Base-by-base conservation (phyloP, 73 alveolate species). In the Halteria grandinella region DNA sequence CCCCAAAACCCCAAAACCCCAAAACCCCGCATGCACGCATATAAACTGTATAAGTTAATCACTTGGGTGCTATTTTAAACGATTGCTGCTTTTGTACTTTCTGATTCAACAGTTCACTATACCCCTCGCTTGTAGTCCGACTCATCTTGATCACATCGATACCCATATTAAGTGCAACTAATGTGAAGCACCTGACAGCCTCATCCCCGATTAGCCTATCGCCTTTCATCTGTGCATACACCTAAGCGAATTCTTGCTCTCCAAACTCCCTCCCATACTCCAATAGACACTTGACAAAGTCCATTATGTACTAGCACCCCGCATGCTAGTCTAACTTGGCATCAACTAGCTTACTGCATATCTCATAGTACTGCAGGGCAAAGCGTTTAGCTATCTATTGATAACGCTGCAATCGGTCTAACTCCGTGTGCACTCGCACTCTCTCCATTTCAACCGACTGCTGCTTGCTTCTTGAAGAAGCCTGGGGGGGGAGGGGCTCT, bases 401-500 rank as follows among this genome's bases (percentile, higher is more conserved):
- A 39, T 10, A 60, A 5, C 43, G 5, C 2, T 32, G 14, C 10
- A 60, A 7, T 39, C 77, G 37, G n/a, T 60, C 77, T 40, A 60
- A 47, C 27, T 60, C 77, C 21, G 60, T 40, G 37, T 60, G 44
- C 11, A 60, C 2, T 23, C 77, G 37, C 6, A 60, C 24, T 60
- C 77, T 34, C 59, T 60, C 77, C 28, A 60, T 60, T 23, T 60
- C 77, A 60, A 40, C 77, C n/a, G n/a, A n/a, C n/a, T n/a, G n/a
- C n/a, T n/a, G 17, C 34, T 18, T 4, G 43, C 43, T 8, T 37
- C 43, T 37, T 59, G n/a, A 1, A 60, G 21, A 40, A 40, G 37
- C 24, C 77, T 60, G 1, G 49, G 7, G 10, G 20, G 4, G 17
- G n/a, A 29, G 15, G 7, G 24, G 21, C 24, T 48, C 77, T 60